Percentiles rank a stretch among this genome's conserved stretches.
Conservation (phyloP, 495 filamentous ascomycete species). For the Aspergillus asperescens region DNA sequence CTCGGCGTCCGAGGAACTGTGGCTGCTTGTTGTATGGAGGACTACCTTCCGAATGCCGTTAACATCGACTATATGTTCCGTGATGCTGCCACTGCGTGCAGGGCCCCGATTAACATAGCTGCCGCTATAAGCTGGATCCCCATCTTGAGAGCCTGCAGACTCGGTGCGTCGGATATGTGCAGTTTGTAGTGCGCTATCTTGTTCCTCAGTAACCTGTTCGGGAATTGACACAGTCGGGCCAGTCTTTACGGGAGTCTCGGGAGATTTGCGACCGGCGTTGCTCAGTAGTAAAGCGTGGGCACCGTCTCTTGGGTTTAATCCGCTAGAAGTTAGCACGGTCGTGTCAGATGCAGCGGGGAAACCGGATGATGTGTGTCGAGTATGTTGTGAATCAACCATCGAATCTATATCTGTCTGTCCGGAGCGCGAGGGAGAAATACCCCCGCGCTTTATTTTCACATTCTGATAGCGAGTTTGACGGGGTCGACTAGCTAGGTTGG, state of each 20-base stretch:
- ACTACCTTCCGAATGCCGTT: conserved; percentile 82
- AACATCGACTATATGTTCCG: conserved; percentile 76
- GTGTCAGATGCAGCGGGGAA: conserved; percentile 45
- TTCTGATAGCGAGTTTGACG: conserved; percentile 76
- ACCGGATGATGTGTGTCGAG: conserved; percentile 12
- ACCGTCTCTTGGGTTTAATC: conserved; percentile 60
- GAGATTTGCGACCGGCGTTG: conserved; percentile 35
- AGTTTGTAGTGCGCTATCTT: conserved; percentile 23
- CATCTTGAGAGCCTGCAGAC: conserved; percentile 27
- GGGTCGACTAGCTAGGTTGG: conserved; percentile 81
- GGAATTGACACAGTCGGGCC: conserved; percentile 32
- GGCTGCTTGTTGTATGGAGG: conserved; percentile 64
- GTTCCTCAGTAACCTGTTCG: conserved; percentile 36
- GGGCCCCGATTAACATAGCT: conserved; percentile 43
- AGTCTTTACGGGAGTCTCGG: conserved; percentile 24
- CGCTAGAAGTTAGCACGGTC: conserved; percentile 45
- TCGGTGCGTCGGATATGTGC: conserved; percentile 25
- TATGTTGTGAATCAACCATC: conserved; percentile 23
- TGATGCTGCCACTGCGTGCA: conserved; percentile 81
- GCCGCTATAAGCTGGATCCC: conserved; percentile 7
- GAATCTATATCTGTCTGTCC: conserved; percentile 37
- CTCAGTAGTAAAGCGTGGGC: conserved; percentile 59
- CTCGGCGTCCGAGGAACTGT: conserved; percentile 41
- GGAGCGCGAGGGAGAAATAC: conserved; percentile 39
- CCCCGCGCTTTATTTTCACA: conserved; percentile 82